Base-by-base conservation (phyloP, 164 flowering plant species). In the Pachysandra terminalis region DNA sequence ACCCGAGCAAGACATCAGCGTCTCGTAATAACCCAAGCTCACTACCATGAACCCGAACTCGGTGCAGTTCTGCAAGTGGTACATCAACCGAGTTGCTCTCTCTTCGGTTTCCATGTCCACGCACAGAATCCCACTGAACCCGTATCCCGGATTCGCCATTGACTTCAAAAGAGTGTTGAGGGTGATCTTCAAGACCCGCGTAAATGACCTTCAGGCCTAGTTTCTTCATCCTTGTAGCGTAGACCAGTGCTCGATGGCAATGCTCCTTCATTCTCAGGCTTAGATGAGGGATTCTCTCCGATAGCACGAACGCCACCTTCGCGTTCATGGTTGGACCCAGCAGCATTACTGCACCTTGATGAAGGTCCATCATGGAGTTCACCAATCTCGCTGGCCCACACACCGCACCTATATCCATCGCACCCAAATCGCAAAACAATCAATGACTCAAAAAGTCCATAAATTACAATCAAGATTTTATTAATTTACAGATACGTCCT, bases 161-260 rank as follows among this genome's bases (percentile, higher is more conserved):
- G 91, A 79, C 73, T 83, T 83, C 40, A 88, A 55, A 0, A 88
- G 78, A 32, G 71, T 94, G 96, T 14, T 87, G 77, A 0, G 98
- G 97, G 74, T 94, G 97, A 19, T 86, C 93, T 49, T 88, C 87
- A 0, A 91, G 87, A n/a, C 98, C 98, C 0, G 98, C 96, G 76
- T 91, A 90, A 10, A 86, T 83, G 61, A 94, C 98, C 63, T 85
- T 87, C n/a, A 91, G 81, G 45, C 98, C 98, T 21, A 92, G 71
- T 35, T 82, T 81, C 75, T 85, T 87, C 93, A 95, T 87, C 60
- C 90, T 79, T 2, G 77, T 80, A 17, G 98, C 96, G 48, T 59
- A 95, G 2, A 22, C 79, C 60, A 84, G 19, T 1, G 98, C 96
- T 25, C 98, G 69, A 32, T 63, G 65, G 79, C 94, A 81, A 53